phyloP scores from a whole-genome alignment of 345 rosid genomes.

The Salix exigua region DNA sequence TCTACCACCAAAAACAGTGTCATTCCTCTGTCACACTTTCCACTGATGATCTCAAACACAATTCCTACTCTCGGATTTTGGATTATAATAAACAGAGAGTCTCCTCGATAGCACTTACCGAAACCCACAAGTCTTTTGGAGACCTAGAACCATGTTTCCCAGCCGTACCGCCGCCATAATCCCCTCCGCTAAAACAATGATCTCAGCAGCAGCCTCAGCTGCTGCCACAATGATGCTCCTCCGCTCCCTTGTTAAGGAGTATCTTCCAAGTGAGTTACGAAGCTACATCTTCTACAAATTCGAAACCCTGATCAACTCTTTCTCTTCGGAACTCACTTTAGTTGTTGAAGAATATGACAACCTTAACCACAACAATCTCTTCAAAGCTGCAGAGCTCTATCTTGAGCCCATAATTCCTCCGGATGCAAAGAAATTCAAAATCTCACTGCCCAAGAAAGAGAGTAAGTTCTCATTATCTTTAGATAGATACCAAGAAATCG shows the following conservation, averaged over 20 bases:
- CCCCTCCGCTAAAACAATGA: conserved; percentile 20
- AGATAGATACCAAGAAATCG: conserved; percentile 23
- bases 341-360: conserved; percentile 35
- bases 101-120: no score
- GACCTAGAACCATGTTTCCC: background rate
- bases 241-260: conserved; percentile 27
- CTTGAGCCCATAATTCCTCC: conserved; percentile 36
- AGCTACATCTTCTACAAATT: conserved; percentile 22
- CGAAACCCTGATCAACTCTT: conserved; percentile 10
- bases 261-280: conserved; percentile 35
- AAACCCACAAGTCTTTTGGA: background rate
- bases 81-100: no score
- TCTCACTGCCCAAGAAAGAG: conserved; percentile 15
- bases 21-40: no score
- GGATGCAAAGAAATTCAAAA: conserved; percentile 12
- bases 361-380: conserved; percentile 32
- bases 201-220: conserved; percentile 36
- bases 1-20: no score
- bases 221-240: conserved; percentile 35
- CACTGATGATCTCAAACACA: no score
- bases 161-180: conserved; percentile 17
- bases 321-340: conserved; percentile 25
- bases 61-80: no score
- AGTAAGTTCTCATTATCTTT: conserved; percentile 16
- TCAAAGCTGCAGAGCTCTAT: conserved; percentile 33